These are phyloP conservation scores for Chytriomyces hyalinus DNA, from an alignment of 192 early-diverging fungal genomes.

Conservation along the genomic window DNA sequence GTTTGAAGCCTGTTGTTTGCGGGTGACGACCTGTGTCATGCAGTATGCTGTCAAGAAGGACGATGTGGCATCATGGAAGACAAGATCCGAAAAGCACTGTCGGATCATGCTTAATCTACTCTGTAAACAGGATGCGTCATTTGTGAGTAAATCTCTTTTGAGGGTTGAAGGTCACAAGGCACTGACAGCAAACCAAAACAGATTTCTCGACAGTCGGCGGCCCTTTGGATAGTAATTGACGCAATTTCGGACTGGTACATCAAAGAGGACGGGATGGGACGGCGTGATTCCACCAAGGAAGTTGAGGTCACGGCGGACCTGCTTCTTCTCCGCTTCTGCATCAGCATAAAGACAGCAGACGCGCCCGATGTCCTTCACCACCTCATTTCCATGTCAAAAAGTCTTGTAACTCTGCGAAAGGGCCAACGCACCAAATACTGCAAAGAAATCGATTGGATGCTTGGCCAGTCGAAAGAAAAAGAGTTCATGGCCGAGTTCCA, in stretches of 20 bases:
- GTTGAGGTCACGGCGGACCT: not conserved
- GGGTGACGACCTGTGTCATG: not conserved
- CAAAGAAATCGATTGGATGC: constrained; percentile 5
- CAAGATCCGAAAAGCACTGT: constrained; percentile 15
- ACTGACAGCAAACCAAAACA: not conserved
- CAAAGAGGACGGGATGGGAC: constrained; percentile 6
- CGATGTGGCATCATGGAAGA: not conserved
- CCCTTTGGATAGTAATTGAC: not conserved
- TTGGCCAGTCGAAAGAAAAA: constrained; percentile 8
- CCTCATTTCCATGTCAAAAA: not conserved
- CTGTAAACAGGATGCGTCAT: no score
- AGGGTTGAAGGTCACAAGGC: no score
- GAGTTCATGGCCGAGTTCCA: constrained; percentile 11
- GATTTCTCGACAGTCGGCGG: not conserved
- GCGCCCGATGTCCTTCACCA: not conserved
- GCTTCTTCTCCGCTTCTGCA: not conserved
- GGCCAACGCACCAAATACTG: constrained; percentile 9
- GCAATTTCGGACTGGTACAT: constrained; percentile 27
- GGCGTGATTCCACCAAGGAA: not conserved
- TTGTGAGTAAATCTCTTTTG: no score
- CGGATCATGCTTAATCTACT: not conserved
- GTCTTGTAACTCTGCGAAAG: constrained; percentile 1
- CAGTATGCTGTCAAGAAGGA: constrained; percentile 16
- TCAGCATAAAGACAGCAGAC: not conserved
- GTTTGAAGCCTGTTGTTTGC: constrained; percentile 14